A percentile compares a stretch with the other conserved stretches of the same genome.
phyloP scores from a whole-genome alignment of 2,329 filamentous ascomycete genomes.

The Scortechinia acanthostroma region DNA sequence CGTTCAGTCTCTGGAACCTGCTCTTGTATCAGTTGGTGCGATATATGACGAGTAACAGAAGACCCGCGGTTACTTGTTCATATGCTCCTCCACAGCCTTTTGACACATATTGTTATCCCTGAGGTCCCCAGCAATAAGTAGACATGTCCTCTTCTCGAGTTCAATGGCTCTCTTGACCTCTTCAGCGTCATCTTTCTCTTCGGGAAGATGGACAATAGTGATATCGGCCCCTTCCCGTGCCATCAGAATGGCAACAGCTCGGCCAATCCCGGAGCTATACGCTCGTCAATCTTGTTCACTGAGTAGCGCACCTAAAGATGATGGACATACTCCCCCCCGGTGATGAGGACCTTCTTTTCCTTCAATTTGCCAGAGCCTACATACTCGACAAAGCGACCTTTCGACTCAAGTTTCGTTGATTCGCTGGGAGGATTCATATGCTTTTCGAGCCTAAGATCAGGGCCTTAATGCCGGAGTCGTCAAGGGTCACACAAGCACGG shows the following conservation, averaged over 20 bases:
- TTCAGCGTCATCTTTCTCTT: constrained; percentile 46
- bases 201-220: constrained; percentile 43
- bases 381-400: not conserved
- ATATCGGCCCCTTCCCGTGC: constrained; percentile 49
- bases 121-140: constrained; percentile 37
- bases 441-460: not conserved
- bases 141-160: constrained; percentile 34
- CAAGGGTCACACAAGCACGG: too few species aligned
- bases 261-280: constrained; percentile 41
- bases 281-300: too few species aligned
- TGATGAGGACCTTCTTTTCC: not conserved
- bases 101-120: constrained; percentile 39
- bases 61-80: constrained; percentile 29
- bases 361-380: not conserved
- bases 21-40: constrained; percentile 1
- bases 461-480: too few species aligned
- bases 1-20: constrained; percentile 30
- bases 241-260: constrained; percentile 43
- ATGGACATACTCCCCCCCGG: not conserved
- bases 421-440: not conserved
- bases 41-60: not conserved
- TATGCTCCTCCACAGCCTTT: constrained; percentile 40
- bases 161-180: constrained; percentile 42
- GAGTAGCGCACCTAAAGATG: too few species aligned
- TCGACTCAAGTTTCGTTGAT: not conserved